phyloP scores from a whole-genome alignment of 2,329 filamentous ascomycete species.

The Colletotrichum magnum region DNA sequence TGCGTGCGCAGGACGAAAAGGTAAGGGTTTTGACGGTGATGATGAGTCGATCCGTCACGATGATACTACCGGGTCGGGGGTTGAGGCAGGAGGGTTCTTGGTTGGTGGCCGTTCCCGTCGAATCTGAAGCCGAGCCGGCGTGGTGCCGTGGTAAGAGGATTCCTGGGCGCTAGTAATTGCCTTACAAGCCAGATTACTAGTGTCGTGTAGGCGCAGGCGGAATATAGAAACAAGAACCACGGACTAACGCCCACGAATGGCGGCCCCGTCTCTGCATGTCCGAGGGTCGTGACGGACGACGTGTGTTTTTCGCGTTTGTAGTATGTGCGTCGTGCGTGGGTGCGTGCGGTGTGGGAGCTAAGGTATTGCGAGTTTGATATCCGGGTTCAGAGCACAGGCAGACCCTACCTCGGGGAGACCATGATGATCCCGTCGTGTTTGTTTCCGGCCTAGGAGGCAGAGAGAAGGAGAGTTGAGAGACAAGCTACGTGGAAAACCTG shows the following conservation, averaged over 20 bases:
- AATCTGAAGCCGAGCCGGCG: slow-evolving; percentile 33
- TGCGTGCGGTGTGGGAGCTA: not conserved
- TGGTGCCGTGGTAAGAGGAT: slow-evolving; percentile 1
- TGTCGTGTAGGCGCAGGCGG: not conserved
- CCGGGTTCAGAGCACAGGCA: no score
- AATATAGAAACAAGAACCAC: slow-evolving; percentile 15
- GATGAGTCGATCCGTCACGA: slow-evolving; percentile 9
- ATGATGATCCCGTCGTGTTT: not conserved
- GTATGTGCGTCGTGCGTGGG: not conserved
- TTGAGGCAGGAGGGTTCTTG: slow-evolving; percentile 7
- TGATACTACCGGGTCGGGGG: slow-evolving; percentile 15
- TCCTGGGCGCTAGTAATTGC: not conserved
- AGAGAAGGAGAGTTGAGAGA: no score
- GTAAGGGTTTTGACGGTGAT: not conserved
- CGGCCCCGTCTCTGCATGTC: slow-evolving; percentile 5
- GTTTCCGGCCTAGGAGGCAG: no score
- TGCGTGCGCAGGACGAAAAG: slow-evolving; percentile 3
- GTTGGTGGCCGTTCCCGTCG: slow-evolving; percentile 2
- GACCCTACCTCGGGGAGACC: not conserved
- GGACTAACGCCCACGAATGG: not conserved
- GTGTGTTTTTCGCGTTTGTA: slow-evolving; percentile 37
- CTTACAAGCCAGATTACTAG: not conserved
- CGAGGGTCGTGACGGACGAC: slow-evolving; percentile 30
- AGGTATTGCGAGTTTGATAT: no score
- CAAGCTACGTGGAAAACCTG: no score